Conservation (phyloP, 129 eudicot genomes). For the Silybum marianum region DNA sequence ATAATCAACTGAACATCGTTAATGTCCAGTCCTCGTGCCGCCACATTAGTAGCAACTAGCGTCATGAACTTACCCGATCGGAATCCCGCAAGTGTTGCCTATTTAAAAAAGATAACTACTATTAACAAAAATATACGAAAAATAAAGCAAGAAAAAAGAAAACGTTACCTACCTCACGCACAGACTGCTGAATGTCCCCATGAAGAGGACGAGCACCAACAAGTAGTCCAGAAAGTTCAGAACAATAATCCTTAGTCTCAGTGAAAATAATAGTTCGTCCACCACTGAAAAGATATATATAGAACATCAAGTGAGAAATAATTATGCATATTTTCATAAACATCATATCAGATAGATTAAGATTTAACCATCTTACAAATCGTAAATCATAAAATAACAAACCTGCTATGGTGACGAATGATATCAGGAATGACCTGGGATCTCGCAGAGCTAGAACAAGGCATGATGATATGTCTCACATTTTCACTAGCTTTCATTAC, state of each 20-base stretch:
- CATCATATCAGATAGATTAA: background rate
- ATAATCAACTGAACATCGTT: slow-evolving; percentile 87
- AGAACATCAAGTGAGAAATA: background rate
- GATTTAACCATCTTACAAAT: background rate
- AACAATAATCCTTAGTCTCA: slow-evolving; percentile 88
- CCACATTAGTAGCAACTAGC: slow-evolving; percentile 94
- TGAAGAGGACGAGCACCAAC: slow-evolving; percentile 93
- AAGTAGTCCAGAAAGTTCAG: slow-evolving; percentile 79
- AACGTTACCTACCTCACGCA: slow-evolving; percentile 66
- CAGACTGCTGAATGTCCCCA: slow-evolving; percentile 94
- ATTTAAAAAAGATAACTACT: background rate
- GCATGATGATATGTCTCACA: slow-evolving; percentile 79
- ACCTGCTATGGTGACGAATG: slow-evolving; percentile 91
- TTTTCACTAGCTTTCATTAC: slow-evolving; percentile 83
- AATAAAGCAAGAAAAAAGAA: background rate
- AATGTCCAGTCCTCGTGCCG: slow-evolving; percentile 92
- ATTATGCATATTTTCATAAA: background rate
- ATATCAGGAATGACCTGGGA: slow-evolving; percentile 92
- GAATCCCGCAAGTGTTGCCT: slow-evolving; percentile 86
- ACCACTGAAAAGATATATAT: slow-evolving; percentile 66
- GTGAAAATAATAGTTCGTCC: slow-evolving; percentile 92
- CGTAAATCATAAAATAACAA: slow-evolving; percentile 1
- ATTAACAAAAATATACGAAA: background rate
- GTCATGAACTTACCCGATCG: slow-evolving; percentile 82
- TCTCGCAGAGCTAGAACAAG: slow-evolving; percentile 81